Conservation (phyloP, 495 filamentous ascomycete genomes). For the Penicillium fimorum region DNA sequence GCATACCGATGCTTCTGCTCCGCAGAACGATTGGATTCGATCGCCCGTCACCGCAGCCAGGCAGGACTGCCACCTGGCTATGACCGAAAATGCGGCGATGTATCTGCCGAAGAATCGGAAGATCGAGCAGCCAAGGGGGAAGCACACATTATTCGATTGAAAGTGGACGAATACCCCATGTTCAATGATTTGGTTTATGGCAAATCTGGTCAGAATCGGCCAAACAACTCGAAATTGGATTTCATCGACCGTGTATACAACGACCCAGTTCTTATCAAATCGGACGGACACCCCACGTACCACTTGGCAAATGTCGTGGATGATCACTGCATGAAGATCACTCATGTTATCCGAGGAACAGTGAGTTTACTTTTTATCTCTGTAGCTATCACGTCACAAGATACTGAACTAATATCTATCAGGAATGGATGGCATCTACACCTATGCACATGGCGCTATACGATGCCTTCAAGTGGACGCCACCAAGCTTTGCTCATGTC, state of each 20-base stretch:
- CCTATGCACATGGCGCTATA: constrained; percentile 87
- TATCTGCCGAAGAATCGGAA: constrained; percentile 66
- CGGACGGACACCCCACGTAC: constrained; percentile 89
- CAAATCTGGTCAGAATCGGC: constrained; percentile 51
- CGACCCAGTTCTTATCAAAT: constrained; percentile 84
- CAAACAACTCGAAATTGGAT: constrained; percentile 40
- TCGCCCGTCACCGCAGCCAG: constrained; percentile 58
- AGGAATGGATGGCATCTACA: constrained; percentile 94
- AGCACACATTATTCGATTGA: constrained; percentile 74
- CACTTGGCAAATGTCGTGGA: constrained; percentile 97
- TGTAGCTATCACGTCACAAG: neutral
- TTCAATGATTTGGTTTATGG: constrained; percentile 80
- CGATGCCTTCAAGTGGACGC: constrained; percentile 83
- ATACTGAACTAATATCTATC: constrained; percentile 6
- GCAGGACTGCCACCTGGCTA: constrained; percentile 66
- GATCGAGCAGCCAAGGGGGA: constrained; percentile 66
- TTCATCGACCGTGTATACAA: constrained; percentile 55
- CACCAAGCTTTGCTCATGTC: constrained; percentile 83
- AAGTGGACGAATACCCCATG: constrained; percentile 55
- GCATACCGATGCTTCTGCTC: constrained; percentile 96
- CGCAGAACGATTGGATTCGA: constrained; percentile 61
- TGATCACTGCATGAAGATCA: constrained; percentile 91
- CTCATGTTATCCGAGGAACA: constrained; percentile 86
- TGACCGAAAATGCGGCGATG: constrained; percentile 69
- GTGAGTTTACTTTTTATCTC: constrained; percentile 44